Evolutionary conservation across 2,329 filamentous ascomycete genomes (phyloP).

Genomic region (Tolypocladium ovalisporum): DNA sequence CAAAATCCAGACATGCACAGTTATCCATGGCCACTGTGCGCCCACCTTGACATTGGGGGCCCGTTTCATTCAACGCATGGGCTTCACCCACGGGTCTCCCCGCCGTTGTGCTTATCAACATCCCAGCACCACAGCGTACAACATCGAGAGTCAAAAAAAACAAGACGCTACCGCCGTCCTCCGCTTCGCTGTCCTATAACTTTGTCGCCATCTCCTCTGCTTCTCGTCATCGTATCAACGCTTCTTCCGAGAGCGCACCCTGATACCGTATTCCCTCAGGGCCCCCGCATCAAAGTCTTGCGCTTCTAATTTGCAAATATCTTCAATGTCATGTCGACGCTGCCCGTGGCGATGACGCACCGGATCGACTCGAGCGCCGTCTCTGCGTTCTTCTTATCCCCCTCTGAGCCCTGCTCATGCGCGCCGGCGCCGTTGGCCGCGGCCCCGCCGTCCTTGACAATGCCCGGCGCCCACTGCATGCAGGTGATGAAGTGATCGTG

Average conservation of each 20-base stretch:
- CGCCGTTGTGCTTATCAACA: not conserved
- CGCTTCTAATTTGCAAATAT: constrained; percentile 54
- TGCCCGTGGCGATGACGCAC: constrained; percentile 79
- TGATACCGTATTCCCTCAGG: not conserved
- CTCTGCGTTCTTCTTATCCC: constrained; percentile 36
- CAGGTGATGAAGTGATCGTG: constrained; percentile 81
- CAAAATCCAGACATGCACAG: not conserved
- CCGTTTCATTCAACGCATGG: not conserved
- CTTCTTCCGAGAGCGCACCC: not conserved
- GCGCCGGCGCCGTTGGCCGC: constrained; percentile 4
- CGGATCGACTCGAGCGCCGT: constrained; percentile 53
- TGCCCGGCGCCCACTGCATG: constrained; percentile 71
- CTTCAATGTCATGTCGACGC: constrained; percentile 69
- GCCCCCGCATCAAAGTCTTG: not conserved
- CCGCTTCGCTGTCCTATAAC: not conserved
- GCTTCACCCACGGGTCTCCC: not conserved
- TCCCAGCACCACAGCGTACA: not conserved
- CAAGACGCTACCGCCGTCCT: not conserved
- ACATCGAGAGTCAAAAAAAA: not conserved
- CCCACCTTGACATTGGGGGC: not conserved
- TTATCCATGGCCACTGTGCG: not conserved
- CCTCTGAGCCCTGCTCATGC: constrained; percentile 7
- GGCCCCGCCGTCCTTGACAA: constrained; percentile 7
- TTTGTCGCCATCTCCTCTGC: not conserved
- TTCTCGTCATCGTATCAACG: not conserved